These are phyloP conservation scores for Malassezia caprae DNA, from an alignment of 1,284 basidiomycete genomes.

Conservation along the genomic window DNA sequence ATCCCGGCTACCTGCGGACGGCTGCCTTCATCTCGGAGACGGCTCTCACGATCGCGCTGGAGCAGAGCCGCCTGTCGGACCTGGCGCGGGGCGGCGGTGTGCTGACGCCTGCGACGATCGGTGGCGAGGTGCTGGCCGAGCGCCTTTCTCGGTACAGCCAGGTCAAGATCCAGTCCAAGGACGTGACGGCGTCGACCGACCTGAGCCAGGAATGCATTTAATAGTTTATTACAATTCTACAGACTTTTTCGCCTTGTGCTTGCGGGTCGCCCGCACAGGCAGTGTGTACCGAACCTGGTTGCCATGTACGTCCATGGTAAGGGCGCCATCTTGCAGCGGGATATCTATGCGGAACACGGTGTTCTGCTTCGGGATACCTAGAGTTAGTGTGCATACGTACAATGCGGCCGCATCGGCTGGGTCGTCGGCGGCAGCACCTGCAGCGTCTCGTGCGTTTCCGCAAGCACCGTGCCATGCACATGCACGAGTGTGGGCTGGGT, in stretches of 20 bases:
- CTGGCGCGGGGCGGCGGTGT: conserved; percentile 61
- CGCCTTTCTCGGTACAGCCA: conserved; percentile 56
- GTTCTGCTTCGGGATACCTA: conserved; percentile 11
- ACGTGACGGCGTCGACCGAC: conserved; percentile 4
- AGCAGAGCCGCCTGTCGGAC: conserved; percentile 53
- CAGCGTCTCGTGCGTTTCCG: conserved; percentile 17
- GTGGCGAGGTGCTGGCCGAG: conserved; percentile 62
- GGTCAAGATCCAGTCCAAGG: conserved; percentile 51
- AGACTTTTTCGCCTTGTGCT: conserved; percentile 17
- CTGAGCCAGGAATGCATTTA: neutral
- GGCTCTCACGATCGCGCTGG: conserved; percentile 60
- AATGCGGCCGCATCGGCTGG: neutral
- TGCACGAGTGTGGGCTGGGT: conserved; percentile 16
- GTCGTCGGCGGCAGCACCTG: neutral
- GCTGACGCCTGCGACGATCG: conserved; percentile 65
- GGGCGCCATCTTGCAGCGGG: neutral
- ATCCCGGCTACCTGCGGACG: conserved; percentile 67
- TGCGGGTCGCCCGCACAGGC: conserved; percentile 9
- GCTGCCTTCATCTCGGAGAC: conserved; percentile 64
- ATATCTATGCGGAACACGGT: conserved; percentile 11
- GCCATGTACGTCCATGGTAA: conserved; percentile 4
- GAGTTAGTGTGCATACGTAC: neutral
- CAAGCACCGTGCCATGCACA: conserved; percentile 7
- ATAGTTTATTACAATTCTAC: conserved; percentile 1
- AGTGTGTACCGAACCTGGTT: conserved; percentile 16